phyloP scores from a whole-genome alignment of 371 early-diverging fungal species.

The Mortierella sp. region DNA sequence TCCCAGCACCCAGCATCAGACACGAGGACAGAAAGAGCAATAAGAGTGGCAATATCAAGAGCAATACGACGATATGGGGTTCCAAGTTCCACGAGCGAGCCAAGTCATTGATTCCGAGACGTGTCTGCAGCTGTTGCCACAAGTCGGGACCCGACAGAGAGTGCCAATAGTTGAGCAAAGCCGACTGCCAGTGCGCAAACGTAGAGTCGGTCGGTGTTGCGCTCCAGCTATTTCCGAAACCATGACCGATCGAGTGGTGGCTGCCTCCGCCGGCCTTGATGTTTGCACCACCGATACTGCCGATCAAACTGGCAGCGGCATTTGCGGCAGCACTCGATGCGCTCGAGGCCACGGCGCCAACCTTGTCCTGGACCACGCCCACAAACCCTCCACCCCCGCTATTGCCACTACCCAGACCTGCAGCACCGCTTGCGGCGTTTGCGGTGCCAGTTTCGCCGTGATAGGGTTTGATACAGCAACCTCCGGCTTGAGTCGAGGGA shows the following conservation, averaged over 20 bases:
- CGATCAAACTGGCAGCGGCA: constrained; percentile 14
- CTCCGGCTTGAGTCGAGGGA: not conserved
- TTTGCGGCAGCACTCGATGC: constrained; percentile 22
- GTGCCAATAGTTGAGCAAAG: constrained; percentile 8
- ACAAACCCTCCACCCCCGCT: not conserved
- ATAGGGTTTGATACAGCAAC: constrained; percentile 21
- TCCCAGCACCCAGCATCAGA: constrained; percentile 12
- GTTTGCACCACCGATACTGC: not conserved
- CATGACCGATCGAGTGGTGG: not conserved
- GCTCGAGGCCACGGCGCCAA: constrained; percentile 15
- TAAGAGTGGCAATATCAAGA: constrained; percentile 9
- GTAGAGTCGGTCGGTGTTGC: not conserved
- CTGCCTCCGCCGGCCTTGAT: not conserved
- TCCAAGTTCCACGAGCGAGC: constrained; percentile 15
- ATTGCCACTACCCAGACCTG: not conserved
- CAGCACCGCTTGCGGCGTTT: not conserved
- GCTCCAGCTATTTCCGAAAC: not conserved
- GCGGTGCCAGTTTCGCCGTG: not conserved
- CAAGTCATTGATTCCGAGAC: constrained; percentile 9
- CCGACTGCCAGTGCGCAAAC: not conserved
- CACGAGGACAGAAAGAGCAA: constrained; percentile 6
- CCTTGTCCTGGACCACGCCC: constrained; percentile 15
- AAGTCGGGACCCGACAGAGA: not conserved
- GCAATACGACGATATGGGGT: constrained; percentile 21
- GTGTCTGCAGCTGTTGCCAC: constrained; percentile 17